phyloP scores from a whole-genome alignment of 2,329 filamentous ascomycete genomes.

The Ophioceras dolichostomum region DNA sequence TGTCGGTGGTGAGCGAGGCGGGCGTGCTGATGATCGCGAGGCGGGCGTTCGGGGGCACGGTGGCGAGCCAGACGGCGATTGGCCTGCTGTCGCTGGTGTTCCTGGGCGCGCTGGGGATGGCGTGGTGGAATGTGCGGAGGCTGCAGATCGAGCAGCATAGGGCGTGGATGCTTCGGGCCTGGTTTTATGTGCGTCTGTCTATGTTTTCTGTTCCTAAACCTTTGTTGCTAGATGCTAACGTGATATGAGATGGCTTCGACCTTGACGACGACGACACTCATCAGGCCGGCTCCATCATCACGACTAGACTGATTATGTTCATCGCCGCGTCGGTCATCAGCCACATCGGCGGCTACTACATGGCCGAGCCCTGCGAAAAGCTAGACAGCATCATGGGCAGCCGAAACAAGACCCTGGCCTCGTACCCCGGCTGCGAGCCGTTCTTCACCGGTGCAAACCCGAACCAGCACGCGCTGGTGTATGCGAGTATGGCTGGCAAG shows the following conservation, averaged over 20 bases:
- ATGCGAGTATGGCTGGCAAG: not conserved
- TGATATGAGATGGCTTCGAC: not conserved
- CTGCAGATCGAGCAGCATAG: constrained; percentile 2
- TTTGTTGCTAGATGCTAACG: not conserved
- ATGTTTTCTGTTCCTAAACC: not conserved
- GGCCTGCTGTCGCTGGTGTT: constrained; percentile 8
- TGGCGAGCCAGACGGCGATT: constrained; percentile 29
- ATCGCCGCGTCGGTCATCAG: constrained; percentile 26
- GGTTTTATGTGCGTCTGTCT: constrained; percentile 1
- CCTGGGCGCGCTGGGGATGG: constrained; percentile 28
- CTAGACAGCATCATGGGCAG: constrained; percentile 26
- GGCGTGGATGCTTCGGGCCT: constrained; percentile 3
- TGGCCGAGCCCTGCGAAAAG: constrained; percentile 30
- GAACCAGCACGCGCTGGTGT: constrained; percentile 1
- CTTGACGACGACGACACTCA: no score
- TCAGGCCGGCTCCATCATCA: constrained; percentile 38
- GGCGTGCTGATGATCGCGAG: constrained; percentile 41
- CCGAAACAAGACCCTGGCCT: constrained; percentile 13
- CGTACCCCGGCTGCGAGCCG: constrained; percentile 31
- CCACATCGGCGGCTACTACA: constrained; percentile 12
- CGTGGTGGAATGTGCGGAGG: constrained; percentile 31
- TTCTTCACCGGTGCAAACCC: constrained; percentile 18
- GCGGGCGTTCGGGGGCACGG: constrained; percentile 38
- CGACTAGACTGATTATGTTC: constrained; percentile 31
- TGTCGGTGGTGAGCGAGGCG: constrained; percentile 30